Percentiles rank a stretch among this genome's conserved stretches.
Evolutionary conservation across 306 rosid species (phyloP).

Genomic region (Vachellia collinsii): DNA sequence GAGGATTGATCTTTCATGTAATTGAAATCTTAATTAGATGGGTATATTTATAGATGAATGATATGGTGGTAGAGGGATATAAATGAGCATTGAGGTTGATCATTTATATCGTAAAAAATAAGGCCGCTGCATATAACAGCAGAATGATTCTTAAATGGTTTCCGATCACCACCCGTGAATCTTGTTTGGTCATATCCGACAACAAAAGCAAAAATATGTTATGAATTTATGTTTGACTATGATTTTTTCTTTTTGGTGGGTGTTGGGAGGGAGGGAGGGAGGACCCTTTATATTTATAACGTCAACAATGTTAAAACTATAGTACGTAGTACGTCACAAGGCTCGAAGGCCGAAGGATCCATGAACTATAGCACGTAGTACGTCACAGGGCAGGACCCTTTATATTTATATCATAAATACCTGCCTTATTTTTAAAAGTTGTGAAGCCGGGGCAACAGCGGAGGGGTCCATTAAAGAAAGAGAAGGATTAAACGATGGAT

Average conservation of each 20-base stretch:
- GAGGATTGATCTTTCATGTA: too few species aligned
- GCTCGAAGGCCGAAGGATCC: background rate
- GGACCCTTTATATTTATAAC: background rate
- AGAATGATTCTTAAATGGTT: background rate
- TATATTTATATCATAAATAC: too few species aligned
- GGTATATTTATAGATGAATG: background rate
- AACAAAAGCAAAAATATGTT: background rate
- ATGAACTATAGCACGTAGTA: too few species aligned
- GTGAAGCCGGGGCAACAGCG: too few species aligned
- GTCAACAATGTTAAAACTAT: too few species aligned
- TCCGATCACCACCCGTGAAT: conserved; percentile 16
- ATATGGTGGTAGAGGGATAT: background rate
- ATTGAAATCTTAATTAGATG: too few species aligned
- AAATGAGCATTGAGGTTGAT: background rate
- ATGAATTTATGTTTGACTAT: background rate
- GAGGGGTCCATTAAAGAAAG: too few species aligned
- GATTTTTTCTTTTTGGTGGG: background rate
- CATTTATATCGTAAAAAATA: background rate
- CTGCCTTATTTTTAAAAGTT: too few species aligned
- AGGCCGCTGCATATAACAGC: background rate
- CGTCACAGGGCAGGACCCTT: too few species aligned
- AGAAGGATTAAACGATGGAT: too few species aligned
- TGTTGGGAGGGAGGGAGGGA: background rate
- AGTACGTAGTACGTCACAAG: background rate
- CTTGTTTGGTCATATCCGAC: conserved; percentile 1